Percentiles rank a stretch among this genome's conserved stretches.
phyloP scores from a whole-genome alignment of 345 rosid species.

The Acer negundo region DNA sequence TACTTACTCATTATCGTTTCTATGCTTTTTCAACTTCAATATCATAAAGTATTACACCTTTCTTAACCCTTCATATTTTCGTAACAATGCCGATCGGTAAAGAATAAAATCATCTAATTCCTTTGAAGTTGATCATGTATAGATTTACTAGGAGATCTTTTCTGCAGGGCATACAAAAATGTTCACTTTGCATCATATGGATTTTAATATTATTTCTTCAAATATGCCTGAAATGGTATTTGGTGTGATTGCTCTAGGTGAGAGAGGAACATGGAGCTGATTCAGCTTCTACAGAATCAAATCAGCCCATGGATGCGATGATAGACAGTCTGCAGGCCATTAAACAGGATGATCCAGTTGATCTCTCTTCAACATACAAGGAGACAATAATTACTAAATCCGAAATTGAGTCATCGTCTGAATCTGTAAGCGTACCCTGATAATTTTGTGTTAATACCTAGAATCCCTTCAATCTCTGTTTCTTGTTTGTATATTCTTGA shows the following conservation, averaged over 20 bases:
- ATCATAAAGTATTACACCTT: background rate
- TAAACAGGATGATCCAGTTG: constrained; percentile 32
- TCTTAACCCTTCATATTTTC: background rate
- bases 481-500: constrained; percentile 16
- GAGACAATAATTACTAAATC: constrained; percentile 26
- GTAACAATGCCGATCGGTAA: background rate
- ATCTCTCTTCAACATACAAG: constrained; percentile 22
- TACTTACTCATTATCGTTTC: background rate
- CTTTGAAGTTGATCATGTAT: background rate
- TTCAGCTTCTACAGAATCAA: constrained; percentile 19
- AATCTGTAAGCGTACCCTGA: constrained; percentile 23
- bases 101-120: background rate
- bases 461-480: constrained; percentile 19
- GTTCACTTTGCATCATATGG: background rate
- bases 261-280: constrained; percentile 30
- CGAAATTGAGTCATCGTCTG: constrained; percentile 28
- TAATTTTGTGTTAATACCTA: constrained; percentile 36
- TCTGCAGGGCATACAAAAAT: background rate
- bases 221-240: constrained; percentile 22
- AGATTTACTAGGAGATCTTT: background rate
- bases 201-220: background rate
- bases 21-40: background rate
- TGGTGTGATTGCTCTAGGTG: constrained; percentile 34
- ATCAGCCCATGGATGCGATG: constrained; percentile 20
- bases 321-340: constrained; percentile 15